These are phyloP conservation scores for Cinnamomum micranthum DNA, from an alignment of 164 flowering plant species.

Conservation along the genomic window DNA sequence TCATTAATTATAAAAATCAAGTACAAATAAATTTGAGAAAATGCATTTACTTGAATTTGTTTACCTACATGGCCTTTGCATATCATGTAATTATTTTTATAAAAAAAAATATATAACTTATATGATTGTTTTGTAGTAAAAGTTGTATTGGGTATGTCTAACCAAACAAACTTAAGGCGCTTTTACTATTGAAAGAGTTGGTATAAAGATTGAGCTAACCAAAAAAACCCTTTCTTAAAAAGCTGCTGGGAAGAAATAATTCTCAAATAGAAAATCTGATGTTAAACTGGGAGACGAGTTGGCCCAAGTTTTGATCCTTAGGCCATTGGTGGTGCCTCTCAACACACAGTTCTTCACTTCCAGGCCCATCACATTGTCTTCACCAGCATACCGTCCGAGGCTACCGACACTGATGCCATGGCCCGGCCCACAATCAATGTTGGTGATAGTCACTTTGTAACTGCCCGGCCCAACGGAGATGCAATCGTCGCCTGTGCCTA, in stretches of 20 bases:
- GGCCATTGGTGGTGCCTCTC: slow-evolving; percentile 45
- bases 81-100: no score
- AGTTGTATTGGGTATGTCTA: no score
- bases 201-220: no score
- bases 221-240: no score
- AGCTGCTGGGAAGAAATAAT: neutral
- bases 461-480: slow-evolving; percentile 35
- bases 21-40: no score
- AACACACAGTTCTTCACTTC: slow-evolving; percentile 41
- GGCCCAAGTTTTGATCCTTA: slow-evolving; percentile 51
- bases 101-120: no score
- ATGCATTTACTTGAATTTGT: no score
- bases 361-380: slow-evolving; percentile 38
- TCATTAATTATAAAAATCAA: no score
- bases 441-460: slow-evolving; percentile 14
- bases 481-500: slow-evolving; percentile 36
- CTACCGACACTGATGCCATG: slow-evolving; percentile 64
- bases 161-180: no score
- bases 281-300: slow-evolving; percentile 26
- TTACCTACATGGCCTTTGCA: no score
- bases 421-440: slow-evolving; percentile 38
- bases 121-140: no score
- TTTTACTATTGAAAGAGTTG: no score
- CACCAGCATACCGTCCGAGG: slow-evolving; percentile 48
- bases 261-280: slow-evolving; percentile 32